Conservation (phyloP, 2,329 filamentous ascomycete species). For the Trichoderma sp. region DNA sequence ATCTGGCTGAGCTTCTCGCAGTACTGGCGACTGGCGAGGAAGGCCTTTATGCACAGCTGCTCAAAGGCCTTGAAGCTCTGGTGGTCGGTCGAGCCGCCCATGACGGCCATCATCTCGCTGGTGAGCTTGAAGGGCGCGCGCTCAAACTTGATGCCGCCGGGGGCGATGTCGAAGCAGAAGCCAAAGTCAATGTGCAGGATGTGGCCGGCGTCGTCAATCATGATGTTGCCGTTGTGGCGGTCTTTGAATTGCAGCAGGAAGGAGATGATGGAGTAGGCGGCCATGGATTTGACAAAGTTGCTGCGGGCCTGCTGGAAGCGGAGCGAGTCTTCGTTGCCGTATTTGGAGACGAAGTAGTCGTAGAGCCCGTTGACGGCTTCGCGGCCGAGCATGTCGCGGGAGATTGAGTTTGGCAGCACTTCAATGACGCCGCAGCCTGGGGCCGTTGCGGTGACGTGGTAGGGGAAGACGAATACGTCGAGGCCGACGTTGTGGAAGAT, state of each 20-base stretch:
- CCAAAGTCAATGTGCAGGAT: constrained; percentile 99
- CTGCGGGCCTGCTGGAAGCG: constrained; percentile 91
- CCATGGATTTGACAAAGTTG: constrained; percentile 99
- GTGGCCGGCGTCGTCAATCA: constrained; percentile 96
- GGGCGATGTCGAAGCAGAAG: constrained; percentile 98
- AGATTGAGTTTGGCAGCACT: constrained; percentile 95
- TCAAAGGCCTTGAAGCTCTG: constrained; percentile 96
- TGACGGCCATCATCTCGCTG: constrained; percentile 96
- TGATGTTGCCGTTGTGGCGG: constrained; percentile 98
- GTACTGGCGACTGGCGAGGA: constrained; percentile 83
- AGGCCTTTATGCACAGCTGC: constrained; percentile 93
- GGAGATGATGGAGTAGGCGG: constrained; percentile 94
- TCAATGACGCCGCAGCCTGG: constrained; percentile 98
- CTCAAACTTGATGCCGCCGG: constrained; percentile 96
- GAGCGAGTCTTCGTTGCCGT: constrained; percentile 93
- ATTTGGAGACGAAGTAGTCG: constrained; percentile 97
- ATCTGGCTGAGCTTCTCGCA: constrained; percentile 87
- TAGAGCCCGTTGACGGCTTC: constrained; percentile 98
- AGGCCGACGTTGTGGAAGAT: constrained; percentile 95
- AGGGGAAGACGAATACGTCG: constrained; percentile 95
- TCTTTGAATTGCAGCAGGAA: constrained; percentile 99
- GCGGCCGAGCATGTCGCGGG: constrained; percentile 95
- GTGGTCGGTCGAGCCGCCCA: constrained; percentile 83
- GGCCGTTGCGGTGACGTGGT: constrained; percentile 95
- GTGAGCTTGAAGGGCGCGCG: constrained; percentile 98